Conservation (phyloP, 306 rosid genomes). For the Cucumis cinereus region DNA sequence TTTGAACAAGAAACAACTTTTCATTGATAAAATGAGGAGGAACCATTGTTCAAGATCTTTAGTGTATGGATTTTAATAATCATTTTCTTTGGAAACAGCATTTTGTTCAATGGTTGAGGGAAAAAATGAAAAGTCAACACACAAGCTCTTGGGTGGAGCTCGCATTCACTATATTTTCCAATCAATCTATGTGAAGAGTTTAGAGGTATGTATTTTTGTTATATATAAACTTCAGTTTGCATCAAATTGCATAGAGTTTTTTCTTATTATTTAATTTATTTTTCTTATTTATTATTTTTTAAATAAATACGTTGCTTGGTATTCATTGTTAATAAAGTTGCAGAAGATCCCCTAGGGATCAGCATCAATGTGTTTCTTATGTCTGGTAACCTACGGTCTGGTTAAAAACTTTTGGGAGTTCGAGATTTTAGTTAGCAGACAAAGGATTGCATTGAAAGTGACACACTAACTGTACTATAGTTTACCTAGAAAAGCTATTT, state of each 20-base stretch:
- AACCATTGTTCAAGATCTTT: background rate
- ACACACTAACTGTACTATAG: background rate
- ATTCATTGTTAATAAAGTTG: background rate
- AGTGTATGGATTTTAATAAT: background rate
- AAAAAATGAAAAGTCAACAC: conserved; percentile 89
- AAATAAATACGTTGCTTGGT: background rate
- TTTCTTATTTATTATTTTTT: too few species aligned
- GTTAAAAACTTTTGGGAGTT: background rate
- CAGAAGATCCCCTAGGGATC: background rate
- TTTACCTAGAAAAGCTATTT: background rate
- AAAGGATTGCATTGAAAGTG: background rate
- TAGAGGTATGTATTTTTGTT: conserved; percentile 47
- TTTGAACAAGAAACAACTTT: background rate
- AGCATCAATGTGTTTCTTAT: background rate
- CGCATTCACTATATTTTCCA: conserved; percentile 93
- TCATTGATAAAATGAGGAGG: background rate
- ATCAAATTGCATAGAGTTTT: background rate
- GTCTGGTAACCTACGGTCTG: background rate
- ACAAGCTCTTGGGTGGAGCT: conserved; percentile 90
- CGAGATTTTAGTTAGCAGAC: background rate
- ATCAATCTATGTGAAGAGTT: conserved; percentile 78
- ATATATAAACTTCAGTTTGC: background rate
- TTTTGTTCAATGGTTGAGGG: conserved; percentile 95
- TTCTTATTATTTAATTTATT: too few species aligned
- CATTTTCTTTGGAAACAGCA: conserved; percentile 36